Percentiles rank a stretch among this genome's conserved stretches.
Evolutionary conservation across 208 protist genomes (phyloP).

Genomic region (Leishmania turanica): DNA sequence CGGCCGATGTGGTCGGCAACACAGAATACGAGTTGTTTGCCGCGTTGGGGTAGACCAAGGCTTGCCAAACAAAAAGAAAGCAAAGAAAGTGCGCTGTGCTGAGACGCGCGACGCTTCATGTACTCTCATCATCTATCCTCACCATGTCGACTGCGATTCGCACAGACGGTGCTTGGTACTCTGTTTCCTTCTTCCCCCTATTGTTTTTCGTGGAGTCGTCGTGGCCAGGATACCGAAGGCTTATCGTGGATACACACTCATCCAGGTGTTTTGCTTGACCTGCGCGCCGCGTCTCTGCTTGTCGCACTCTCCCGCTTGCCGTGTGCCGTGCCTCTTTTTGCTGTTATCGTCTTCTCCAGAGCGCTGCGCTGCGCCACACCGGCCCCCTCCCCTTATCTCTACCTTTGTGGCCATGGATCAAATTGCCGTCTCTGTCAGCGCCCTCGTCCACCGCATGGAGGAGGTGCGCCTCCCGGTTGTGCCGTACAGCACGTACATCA

Average conservation of each 20-base stretch:
- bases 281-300: background rate
- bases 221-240: background rate
- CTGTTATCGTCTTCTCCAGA: background rate
- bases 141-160: background rate
- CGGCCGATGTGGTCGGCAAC: background rate
- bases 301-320: background rate
- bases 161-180: background rate
- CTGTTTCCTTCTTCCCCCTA: background rate
- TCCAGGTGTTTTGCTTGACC: background rate
- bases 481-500: constrained; percentile 57
- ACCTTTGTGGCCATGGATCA: constrained; percentile 58
- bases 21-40: background rate
- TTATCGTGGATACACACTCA: background rate
- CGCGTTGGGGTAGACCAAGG: background rate
- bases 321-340: background rate
- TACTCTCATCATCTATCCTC: background rate
- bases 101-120: background rate
- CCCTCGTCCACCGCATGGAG: constrained; percentile 65
- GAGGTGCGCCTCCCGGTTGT: constrained; percentile 60
- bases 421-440: constrained; percentile 68
- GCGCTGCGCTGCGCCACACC: background rate
- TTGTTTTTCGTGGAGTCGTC: constrained; percentile 7
- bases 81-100: background rate
- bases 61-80: background rate
- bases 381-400: background rate